Conservation (phyloP, 768 basidiomycete genomes). For the Aureoboletus auriporus region DNA sequence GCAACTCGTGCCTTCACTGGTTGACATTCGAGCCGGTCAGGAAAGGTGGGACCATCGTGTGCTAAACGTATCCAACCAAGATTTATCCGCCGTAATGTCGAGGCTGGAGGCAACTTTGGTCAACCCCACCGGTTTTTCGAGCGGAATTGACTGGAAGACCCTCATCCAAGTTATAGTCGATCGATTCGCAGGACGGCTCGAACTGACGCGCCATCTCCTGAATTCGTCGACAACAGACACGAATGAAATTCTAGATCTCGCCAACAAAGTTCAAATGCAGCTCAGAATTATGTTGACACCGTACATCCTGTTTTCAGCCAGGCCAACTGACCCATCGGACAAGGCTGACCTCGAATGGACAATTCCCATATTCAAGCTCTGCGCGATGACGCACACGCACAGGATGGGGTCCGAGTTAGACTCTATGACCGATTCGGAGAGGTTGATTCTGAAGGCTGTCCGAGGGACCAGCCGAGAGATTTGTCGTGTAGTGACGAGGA, state of each 20-base stretch:
- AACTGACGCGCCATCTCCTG: slow-evolving; percentile 36
- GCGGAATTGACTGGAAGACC: slow-evolving; percentile 40
- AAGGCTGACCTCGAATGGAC: slow-evolving; percentile 7
- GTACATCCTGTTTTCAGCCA: slow-evolving; percentile 5
- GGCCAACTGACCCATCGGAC: neutral
- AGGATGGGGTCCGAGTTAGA: neutral
- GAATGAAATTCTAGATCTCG: slow-evolving; percentile 5
- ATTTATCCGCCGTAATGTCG: slow-evolving; percentile 1
- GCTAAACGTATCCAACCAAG: slow-evolving; percentile 5
- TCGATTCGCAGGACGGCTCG: slow-evolving; percentile 40
- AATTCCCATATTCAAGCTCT: slow-evolving; percentile 4
- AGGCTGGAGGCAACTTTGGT: slow-evolving; percentile 1
- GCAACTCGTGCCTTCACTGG: slow-evolving; percentile 8
- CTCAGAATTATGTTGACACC: slow-evolving; percentile 17
- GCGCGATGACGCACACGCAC: slow-evolving; percentile 8
- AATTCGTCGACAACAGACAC: slow-evolving; percentile 15
- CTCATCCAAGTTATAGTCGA: slow-evolving; percentile 37
- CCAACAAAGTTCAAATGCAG: slow-evolving; percentile 11
- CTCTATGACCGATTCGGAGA: slow-evolving; percentile 11
- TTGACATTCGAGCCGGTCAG: slow-evolving; percentile 6
- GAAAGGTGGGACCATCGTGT: slow-evolving; percentile 16
- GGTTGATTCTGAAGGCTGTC: slow-evolving; percentile 6
- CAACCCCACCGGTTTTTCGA: slow-evolving; percentile 8
- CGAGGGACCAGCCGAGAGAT: slow-evolving; percentile 15
- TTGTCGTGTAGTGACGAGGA: slow-evolving; percentile 15